These are phyloP conservation scores for Coemansia sp. DNA, from an alignment of 192 early-diverging fungal genomes.

Conservation along the genomic window DNA sequence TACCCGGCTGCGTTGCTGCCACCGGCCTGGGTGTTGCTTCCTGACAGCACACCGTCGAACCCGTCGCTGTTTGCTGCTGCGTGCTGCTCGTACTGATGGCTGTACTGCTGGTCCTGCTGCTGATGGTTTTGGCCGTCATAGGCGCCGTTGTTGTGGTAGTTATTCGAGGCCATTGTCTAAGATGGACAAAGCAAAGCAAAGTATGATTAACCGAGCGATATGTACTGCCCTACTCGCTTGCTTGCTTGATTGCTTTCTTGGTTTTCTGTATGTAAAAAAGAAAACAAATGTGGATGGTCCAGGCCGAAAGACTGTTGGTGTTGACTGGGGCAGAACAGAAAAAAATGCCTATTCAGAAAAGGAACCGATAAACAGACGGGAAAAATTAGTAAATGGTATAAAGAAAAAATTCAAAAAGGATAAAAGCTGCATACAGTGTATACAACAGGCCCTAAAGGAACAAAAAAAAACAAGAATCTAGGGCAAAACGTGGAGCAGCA, in stretches of 20 bases:
- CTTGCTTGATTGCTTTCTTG: too few species aligned
- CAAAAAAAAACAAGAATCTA: background rate
- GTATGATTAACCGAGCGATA: too few species aligned
- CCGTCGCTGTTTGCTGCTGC: slow-evolving; percentile 14
- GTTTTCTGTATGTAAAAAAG: background rate
- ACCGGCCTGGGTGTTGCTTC: background rate
- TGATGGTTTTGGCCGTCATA: slow-evolving; percentile 12
- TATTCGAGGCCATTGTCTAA: slow-evolving; percentile 2
- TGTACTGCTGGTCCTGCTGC: slow-evolving; percentile 1
- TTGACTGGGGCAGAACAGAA: background rate
- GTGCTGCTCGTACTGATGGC: slow-evolving; percentile 12
- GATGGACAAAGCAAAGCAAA: background rate
- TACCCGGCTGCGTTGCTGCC: slow-evolving; percentile 24
- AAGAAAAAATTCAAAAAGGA: background rate
- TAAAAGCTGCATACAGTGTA: background rate
- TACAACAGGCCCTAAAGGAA: background rate
- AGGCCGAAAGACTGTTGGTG: background rate
- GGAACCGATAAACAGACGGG: background rate
- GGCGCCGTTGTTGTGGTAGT: slow-evolving; percentile 19
- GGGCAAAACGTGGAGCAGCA: background rate
- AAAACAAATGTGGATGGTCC: background rate
- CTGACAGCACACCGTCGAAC: slow-evolving; percentile 34
- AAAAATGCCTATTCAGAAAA: background rate
- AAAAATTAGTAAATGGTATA: background rate
- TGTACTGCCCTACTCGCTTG: too few species aligned